A percentile compares a stretch with the other conserved stretches of the same genome.
These are phyloP conservation scores for Pulveroboletus frians DNA, from an alignment of 768 basidiomycete genomes.

Conservation along the genomic window DNA sequence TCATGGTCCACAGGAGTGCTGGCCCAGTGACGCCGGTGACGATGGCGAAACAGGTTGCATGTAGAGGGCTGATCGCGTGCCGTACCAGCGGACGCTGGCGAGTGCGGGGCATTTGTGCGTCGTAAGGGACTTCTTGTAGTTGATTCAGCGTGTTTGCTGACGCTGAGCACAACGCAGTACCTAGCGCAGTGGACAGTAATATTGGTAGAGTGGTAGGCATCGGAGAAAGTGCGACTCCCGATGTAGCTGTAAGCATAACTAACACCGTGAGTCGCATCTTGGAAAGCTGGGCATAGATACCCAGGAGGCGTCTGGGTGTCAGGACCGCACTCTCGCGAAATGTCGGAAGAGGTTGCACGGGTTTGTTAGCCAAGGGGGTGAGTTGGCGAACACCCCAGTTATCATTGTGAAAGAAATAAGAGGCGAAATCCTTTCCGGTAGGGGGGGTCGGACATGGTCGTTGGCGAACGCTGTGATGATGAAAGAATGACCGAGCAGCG, in stretches of 20 bases:
- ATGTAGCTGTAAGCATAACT: constrained; percentile 85
- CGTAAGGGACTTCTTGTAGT: constrained; percentile 89
- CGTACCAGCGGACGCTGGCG: constrained; percentile 83
- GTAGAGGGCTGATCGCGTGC: constrained; percentile 75
- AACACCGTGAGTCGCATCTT: constrained; percentile 81
- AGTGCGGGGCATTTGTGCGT: constrained; percentile 94
- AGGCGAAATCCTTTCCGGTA: constrained; percentile 34
- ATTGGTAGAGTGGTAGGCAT: constrained; percentile 78
- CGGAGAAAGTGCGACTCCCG: constrained; percentile 90
- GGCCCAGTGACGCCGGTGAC: constrained; percentile 77
- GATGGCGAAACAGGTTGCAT: constrained; percentile 76
- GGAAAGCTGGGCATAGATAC: constrained; percentile 74
- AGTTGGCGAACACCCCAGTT: constrained; percentile 39
- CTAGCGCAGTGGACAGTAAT: constrained; percentile 80
- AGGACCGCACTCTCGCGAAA: constrained; percentile 40
- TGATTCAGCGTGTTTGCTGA: constrained; percentile 96
- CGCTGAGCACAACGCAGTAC: constrained; percentile 86
- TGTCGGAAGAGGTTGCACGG: constrained; percentile 15
- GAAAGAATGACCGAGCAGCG: constrained; percentile 7
- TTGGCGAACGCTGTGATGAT: not conserved
- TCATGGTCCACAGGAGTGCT: constrained; percentile 70
- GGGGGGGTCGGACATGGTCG: constrained; percentile 1
- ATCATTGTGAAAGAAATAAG: constrained; percentile 62
- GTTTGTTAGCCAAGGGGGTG: constrained; percentile 10
- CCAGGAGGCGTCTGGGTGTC: constrained; percentile 49